Conservation (phyloP, 805 yeast genomes). For the Alloascoidea hylecoeti region DNA sequence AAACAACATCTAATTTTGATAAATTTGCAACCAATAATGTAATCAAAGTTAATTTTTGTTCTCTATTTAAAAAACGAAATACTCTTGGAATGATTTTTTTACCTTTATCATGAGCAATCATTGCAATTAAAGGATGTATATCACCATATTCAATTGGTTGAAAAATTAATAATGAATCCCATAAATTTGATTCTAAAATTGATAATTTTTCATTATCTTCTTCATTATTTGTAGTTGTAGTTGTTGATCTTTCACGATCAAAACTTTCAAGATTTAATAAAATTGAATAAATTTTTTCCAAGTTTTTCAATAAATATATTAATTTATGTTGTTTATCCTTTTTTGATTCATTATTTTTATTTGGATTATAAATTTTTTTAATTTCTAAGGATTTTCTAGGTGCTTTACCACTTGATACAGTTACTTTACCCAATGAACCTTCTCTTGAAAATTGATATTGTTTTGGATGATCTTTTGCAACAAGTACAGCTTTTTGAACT, state of each 20-base stretch:
- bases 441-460: conserved; percentile 49
- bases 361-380: conserved; percentile 14
- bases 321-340: conserved; percentile 11
- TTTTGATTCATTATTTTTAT: conserved; percentile 8
- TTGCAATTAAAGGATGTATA: conserved; percentile 70
- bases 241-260: conserved; percentile 41
- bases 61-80: conserved; percentile 66
- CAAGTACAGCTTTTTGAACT: conserved; percentile 90
- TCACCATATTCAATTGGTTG: conserved; percentile 42
- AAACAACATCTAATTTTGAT: conserved; percentile 64
- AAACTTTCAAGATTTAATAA: conserved; percentile 69
- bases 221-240: conserved; percentile 17
- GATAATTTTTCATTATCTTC: conserved; percentile 13
- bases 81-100: conserved; percentile 81
- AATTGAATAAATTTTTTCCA: conserved; percentile 69
- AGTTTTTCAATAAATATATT: conserved; percentile 44
- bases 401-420: conserved; percentile 64
- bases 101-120: conserved; percentile 75
- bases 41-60: conserved; percentile 63
- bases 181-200: conserved; percentile 26
- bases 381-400: conserved; percentile 76
- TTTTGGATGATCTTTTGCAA: conserved; percentile 75
- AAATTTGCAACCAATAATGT: conserved; percentile 70
- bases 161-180: conserved; percentile 68
- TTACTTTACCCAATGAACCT: conserved; percentile 84